A percentile compares a stretch with the other conserved stretches of the same genome.
Conservation (phyloP, 495 filamentous ascomycete genomes). For the Lindgomyces ingoldianus region DNA sequence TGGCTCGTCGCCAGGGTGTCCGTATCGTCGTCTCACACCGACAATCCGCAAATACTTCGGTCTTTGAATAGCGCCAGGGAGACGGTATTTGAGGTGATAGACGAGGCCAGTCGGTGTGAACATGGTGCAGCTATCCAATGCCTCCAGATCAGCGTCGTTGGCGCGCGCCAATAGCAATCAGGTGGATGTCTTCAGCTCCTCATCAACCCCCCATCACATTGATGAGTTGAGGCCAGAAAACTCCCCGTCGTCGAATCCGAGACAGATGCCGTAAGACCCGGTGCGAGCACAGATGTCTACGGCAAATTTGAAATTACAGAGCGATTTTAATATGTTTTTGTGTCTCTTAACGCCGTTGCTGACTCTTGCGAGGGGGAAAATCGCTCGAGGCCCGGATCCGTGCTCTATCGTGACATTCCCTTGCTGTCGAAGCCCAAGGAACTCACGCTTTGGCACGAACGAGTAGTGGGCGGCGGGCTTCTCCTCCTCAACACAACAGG, state of each 20-base stretch:
- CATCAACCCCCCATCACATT: neutral
- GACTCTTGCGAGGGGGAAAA: conserved; percentile 16
- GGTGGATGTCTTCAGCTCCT: neutral
- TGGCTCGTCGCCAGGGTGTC: neutral
- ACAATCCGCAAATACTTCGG: neutral
- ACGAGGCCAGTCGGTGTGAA: conserved; percentile 25
- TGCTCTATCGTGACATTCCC: conserved; percentile 20
- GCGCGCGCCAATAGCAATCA: neutral
- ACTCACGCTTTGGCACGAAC: too few relatives aligned
- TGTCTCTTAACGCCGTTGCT: conserved; percentile 18
- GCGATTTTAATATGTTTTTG: conserved; percentile 22
- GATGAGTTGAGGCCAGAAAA: neutral
- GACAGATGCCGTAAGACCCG: conserved; percentile 23
- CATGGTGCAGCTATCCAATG: conserved; percentile 5
- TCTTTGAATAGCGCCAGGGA: neutral
- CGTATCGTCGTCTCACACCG: neutral
- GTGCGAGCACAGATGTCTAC: conserved; percentile 16
- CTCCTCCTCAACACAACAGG: neutral
- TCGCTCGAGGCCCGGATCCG: conserved; percentile 12
- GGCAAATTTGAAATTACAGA: conserved; percentile 21
- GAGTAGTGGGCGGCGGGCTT: neutral
- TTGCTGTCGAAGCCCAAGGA: neutral
- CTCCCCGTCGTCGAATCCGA: conserved; percentile 10
- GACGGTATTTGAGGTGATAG: neutral
- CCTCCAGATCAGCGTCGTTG: neutral